These are phyloP conservation scores for Penicillium longicatenatum DNA, from an alignment of 495 filamentous ascomycete species.

Conservation along the genomic window DNA sequence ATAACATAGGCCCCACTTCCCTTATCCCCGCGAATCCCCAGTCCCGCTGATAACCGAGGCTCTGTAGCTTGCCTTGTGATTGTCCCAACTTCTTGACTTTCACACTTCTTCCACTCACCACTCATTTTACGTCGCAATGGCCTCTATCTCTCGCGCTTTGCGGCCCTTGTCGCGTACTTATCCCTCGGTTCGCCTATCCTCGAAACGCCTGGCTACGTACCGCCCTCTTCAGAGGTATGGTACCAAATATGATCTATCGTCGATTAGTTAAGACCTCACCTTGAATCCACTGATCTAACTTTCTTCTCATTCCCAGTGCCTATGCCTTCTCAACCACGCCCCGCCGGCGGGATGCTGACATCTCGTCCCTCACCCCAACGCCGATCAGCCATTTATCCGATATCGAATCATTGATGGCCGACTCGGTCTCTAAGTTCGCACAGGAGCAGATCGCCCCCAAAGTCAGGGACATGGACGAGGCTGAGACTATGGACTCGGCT, in stretches of 20 bases:
- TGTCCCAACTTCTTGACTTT: slow-evolving; percentile 10
- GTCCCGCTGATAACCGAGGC: slow-evolving; percentile 46
- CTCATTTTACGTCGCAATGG: slow-evolving; percentile 51
- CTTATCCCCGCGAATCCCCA: slow-evolving; percentile 9
- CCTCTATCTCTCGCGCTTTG: slow-evolving; percentile 66
- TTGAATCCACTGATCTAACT: slow-evolving; percentile 1
- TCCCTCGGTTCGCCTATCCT: slow-evolving; percentile 45
- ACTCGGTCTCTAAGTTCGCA: slow-evolving; percentile 89
- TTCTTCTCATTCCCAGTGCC: slow-evolving; percentile 41
- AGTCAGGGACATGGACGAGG: slow-evolving; percentile 97
- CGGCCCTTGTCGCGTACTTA: slow-evolving; percentile 66
- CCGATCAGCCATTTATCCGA: slow-evolving; percentile 94
- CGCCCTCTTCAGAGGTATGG: slow-evolving; percentile 48
- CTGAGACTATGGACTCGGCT: slow-evolving; percentile 85
- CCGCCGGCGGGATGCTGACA: slow-evolving; percentile 59
- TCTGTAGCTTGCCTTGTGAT: slow-evolving; percentile 36
- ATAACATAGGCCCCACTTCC: slow-evolving; percentile 1
- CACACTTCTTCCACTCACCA: background rate
- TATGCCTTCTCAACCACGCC: slow-evolving; percentile 73
- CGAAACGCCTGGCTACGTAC: slow-evolving; percentile 42
- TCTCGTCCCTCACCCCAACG: slow-evolving; percentile 76
- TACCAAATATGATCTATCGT: background rate
- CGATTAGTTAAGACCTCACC: background rate
- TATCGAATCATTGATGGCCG: slow-evolving; percentile 83
- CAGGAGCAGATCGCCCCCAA: slow-evolving; percentile 86